phyloP scores from a whole-genome alignment of 805 yeast genomes.

The Ogataea pilisensis region DNA sequence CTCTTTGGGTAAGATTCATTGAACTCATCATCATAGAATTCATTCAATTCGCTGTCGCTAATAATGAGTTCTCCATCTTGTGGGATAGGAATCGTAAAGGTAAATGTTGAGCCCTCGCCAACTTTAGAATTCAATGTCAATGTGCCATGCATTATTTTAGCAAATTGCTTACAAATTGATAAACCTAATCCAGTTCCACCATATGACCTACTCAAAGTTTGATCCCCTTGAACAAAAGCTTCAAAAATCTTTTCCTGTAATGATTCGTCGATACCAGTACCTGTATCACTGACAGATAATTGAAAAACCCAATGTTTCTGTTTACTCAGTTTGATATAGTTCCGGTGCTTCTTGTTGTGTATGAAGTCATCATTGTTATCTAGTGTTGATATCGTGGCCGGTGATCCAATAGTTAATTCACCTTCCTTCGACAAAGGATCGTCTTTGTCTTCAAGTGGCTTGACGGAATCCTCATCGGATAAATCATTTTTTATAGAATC shows the following conservation, averaged over 20 bases:
- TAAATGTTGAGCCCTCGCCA: constrained; percentile 83
- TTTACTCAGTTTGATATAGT: constrained; percentile 17
- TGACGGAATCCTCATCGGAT: not conserved
- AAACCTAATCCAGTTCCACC: constrained; percentile 97
- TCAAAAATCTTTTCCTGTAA: constrained; percentile 85
- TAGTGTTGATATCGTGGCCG: constrained; percentile 7
- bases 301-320: constrained; percentile 54
- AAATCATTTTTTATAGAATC: constrained; percentile 12
- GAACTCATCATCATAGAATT: constrained; percentile 63
- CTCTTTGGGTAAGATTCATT: constrained; percentile 49
- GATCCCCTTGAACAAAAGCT: constrained; percentile 97
- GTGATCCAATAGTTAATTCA: constrained; percentile 4
- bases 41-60: constrained; percentile 26
- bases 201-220: constrained; percentile 80
- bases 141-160: constrained; percentile 81
- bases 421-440: too few species aligned
- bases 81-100: constrained; percentile 70
- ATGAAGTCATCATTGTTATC: constrained; percentile 21
- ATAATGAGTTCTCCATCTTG: constrained; percentile 56
- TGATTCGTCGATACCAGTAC: constrained; percentile 87
- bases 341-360: constrained; percentile 10
- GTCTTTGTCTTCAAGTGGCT: not conserved
- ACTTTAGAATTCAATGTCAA: constrained; percentile 67
- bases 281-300: constrained; percentile 81
- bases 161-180: constrained; percentile 84